These are phyloP conservation scores for Athelia sp. DNA, from an alignment of 1,284 basidiomycete species.

Conservation along the genomic window DNA sequence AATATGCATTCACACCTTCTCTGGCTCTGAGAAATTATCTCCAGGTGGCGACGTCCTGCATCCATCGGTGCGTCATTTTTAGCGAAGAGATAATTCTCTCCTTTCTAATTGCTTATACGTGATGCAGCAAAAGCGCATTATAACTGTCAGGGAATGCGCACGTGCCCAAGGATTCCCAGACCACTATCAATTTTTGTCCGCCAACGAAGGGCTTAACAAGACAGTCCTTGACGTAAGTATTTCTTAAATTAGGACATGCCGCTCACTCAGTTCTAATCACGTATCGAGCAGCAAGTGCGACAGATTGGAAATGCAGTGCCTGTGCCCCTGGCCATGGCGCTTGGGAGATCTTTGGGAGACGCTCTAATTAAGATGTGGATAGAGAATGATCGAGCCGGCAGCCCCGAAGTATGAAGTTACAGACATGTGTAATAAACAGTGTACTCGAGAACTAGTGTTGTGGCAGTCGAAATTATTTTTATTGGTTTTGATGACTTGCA, in stretches of 20 bases:
- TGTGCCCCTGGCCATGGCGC: slow-evolving; percentile 54
- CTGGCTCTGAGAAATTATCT: not conserved
- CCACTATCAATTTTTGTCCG: slow-evolving; percentile 50
- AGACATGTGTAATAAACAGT: not conserved
- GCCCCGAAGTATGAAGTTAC: slow-evolving; percentile 37
- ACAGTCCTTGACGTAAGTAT: slow-evolving; percentile 47
- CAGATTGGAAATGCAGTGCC: slow-evolving; percentile 77
- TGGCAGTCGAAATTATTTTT: too few relatives aligned
- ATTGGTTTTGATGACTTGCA: too few relatives aligned
- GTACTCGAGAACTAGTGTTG: too few relatives aligned
- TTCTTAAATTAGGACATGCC: too few relatives aligned
- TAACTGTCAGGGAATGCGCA: slow-evolving; percentile 61
- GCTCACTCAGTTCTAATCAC: too few relatives aligned
- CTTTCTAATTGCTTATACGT: slow-evolving; percentile 2
- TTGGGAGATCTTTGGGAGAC: slow-evolving; percentile 54
- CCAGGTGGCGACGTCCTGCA: slow-evolving; percentile 47
- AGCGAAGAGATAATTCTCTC: too few relatives aligned
- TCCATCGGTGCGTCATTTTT: slow-evolving; percentile 42
- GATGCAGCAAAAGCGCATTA: slow-evolving; percentile 56
- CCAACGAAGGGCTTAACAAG: slow-evolving; percentile 26
- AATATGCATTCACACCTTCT: not conserved
- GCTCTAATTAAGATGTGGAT: slow-evolving; percentile 42
- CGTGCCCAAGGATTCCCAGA: slow-evolving; percentile 73
- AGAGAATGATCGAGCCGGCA: slow-evolving; percentile 33
- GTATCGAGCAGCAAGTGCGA: slow-evolving; percentile 51